Evolutionary conservation across 352 stramenopile species (phyloP).

Genomic region (Globisporangium paroecandrum): DNA sequence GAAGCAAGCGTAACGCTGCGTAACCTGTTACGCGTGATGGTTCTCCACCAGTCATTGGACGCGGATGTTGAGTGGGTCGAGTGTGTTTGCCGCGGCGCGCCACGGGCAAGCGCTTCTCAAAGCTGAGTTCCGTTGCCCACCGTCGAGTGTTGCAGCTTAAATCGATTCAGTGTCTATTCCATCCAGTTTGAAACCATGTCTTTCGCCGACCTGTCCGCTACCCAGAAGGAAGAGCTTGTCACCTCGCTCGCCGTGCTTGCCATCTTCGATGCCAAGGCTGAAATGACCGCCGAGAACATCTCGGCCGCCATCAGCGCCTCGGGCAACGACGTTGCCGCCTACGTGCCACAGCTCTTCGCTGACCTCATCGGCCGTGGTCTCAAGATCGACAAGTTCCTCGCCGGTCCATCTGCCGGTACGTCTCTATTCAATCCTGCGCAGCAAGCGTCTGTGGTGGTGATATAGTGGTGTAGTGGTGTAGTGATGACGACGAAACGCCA

Average conservation of each 20-base stretch:
- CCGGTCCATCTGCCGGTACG: constrained; percentile 82
- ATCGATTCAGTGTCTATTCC: constrained; percentile 80
- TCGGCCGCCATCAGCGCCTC: constrained; percentile 68
- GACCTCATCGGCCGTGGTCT: constrained; percentile 78
- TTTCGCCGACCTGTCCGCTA: constrained; percentile 79
- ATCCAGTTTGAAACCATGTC: constrained; percentile 70
- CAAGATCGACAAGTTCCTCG: constrained; percentile 87
- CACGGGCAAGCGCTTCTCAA: constrained; percentile 22
- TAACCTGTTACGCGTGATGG: constrained; percentile 17
- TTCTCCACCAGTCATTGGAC: constrained; percentile 74
- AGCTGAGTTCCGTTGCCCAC: constrained; percentile 66
- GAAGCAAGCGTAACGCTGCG: not conserved
- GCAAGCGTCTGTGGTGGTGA: not conserved
- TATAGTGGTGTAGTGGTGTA: not conserved
- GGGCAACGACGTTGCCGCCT: constrained; percentile 73
- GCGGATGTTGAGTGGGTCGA: not conserved
- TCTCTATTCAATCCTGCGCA: constrained; percentile 11
- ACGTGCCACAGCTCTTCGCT: constrained; percentile 80
- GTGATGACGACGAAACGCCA: not conserved
- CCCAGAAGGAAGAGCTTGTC: constrained; percentile 84
- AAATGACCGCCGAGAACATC: constrained; percentile 81
- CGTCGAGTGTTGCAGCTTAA: constrained; percentile 59
- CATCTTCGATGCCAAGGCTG: constrained; percentile 67
- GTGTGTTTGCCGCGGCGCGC: not conserved
- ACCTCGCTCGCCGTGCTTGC: constrained; percentile 82